Conservation (phyloP, 1,139 yeast genomes). For the Geotrichum citri-aurantii region DNA sequence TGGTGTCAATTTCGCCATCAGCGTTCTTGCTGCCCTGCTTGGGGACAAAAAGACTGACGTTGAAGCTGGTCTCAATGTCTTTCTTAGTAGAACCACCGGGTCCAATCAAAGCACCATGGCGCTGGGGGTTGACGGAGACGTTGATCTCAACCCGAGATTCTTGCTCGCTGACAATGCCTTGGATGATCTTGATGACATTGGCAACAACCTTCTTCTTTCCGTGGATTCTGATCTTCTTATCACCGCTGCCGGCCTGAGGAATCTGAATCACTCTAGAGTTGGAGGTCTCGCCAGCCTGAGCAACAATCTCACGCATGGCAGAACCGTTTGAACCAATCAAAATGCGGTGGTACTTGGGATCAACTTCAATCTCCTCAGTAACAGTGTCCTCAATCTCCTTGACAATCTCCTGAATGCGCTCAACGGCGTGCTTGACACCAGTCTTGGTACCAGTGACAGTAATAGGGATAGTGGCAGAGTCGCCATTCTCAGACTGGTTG, state of each 20-base stretch:
- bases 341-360: conserved; percentile 71
- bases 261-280: conserved; percentile 57
- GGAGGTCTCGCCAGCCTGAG: conserved; percentile 61
- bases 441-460: conserved; percentile 74
- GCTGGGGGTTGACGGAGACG: conserved; percentile 62
- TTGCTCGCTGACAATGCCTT: conserved; percentile 56
- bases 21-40: conserved; percentile 42
- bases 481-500: conserved; percentile 35
- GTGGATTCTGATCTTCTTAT: conserved; percentile 56
- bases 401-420: conserved; percentile 57
- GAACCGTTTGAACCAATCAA: conserved; percentile 81
- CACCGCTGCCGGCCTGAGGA: conserved; percentile 62
- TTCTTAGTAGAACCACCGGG: conserved; percentile 74
- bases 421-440: conserved; percentile 71
- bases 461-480: conserved; percentile 44
- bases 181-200: conserved; percentile 59
- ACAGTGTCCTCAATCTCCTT: conserved; percentile 62
- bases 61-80: conserved; percentile 62
- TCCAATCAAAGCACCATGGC: conserved; percentile 76
- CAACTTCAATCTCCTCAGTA: conserved; percentile 59
- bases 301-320: conserved; percentile 65
- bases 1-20: conserved; percentile 37
- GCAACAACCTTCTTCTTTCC: conserved; percentile 77
- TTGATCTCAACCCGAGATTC: conserved; percentile 57
- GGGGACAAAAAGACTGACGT: conserved; percentile 65